A percentile compares a stretch with the other conserved stretches of the same genome.
Conservation (phyloP, 441 rosid species). For the Euphorbia corollata region DNA sequence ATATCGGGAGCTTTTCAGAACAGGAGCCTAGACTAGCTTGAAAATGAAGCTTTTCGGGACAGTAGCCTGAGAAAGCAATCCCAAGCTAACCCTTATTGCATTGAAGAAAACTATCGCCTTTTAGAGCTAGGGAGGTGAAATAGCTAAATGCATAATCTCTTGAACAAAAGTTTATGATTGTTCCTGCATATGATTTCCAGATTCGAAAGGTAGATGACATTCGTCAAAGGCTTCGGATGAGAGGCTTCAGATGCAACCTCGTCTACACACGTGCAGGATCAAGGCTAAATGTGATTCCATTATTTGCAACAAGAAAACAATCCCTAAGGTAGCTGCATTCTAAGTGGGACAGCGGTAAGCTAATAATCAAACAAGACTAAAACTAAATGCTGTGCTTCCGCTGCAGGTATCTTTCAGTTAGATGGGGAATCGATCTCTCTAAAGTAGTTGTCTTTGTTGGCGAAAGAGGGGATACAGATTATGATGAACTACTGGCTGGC, state of each 20-base stretch:
- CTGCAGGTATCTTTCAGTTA: constrained; percentile 72
- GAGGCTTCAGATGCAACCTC: constrained; percentile 76
- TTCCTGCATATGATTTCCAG: constrained; percentile 34
- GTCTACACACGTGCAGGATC: constrained; percentile 56
- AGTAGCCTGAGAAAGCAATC: too few species aligned
- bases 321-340: constrained; percentile 55
- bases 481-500: constrained; percentile 60
- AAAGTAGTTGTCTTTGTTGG: constrained; percentile 63
- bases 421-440: constrained; percentile 72
- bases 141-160: constrained; percentile 1
- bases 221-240: constrained; percentile 71
- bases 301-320: constrained; percentile 79
- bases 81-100: not conserved
- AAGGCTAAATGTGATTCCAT: constrained; percentile 67
- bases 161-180: constrained; percentile 13
- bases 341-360: not conserved
- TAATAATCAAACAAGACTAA: constrained; percentile 9
- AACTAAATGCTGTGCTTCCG: constrained; percentile 16
- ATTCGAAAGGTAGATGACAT: constrained; percentile 57
- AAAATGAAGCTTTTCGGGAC: too few species aligned
- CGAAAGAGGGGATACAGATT: constrained; percentile 84
- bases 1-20: too few species aligned
- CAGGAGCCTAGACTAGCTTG: too few species aligned
- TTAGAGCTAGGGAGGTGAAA: not conserved
- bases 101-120: not conserved